Evolutionary conservation across 495 filamentous ascomycete species (phyloP).

Genomic region (Aspergillus asperescens): DNA sequence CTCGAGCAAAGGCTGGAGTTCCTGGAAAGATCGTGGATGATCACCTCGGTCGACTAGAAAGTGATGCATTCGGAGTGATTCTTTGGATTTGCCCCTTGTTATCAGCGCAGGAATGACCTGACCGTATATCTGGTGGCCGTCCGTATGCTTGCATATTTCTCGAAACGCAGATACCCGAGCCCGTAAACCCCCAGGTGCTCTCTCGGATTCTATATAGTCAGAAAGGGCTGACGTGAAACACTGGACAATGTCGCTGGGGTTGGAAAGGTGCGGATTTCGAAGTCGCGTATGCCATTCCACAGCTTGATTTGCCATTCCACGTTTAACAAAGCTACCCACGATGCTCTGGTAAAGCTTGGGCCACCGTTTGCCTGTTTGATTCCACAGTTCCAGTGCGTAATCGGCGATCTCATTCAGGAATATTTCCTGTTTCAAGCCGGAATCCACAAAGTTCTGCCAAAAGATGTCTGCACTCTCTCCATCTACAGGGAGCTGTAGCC

Average conservation of each 20-base stretch:
- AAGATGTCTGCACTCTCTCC: conserved; percentile 48
- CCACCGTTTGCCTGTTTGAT: conserved; percentile 41
- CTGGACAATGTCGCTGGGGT: conserved; percentile 32
- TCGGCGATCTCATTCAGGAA: conserved; percentile 46
- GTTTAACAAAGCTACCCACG: conserved; percentile 42
- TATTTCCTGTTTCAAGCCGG: conserved; percentile 41
- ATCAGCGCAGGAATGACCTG: conserved; percentile 54
- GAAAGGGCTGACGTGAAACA: conserved; percentile 29
- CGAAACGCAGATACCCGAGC: conserved; percentile 39
- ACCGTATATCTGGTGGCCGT: conserved; percentile 54
- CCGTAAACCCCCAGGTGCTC: conserved; percentile 4
- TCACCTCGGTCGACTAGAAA: conserved; percentile 47
- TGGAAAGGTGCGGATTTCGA: conserved; percentile 26
- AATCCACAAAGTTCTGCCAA: conserved; percentile 51
- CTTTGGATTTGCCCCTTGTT: conserved; percentile 37
- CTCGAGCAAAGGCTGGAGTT: conserved; percentile 39
- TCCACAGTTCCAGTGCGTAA: conserved; percentile 52
- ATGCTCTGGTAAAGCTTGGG: conserved; percentile 44
- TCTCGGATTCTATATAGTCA: not conserved
- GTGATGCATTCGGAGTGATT: conserved; percentile 58
- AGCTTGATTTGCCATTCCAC: conserved; percentile 29
- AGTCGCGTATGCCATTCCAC: conserved; percentile 47
- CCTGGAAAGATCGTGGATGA: conserved; percentile 36
- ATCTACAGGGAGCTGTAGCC: conserved; percentile 39
- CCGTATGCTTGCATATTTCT: conserved; percentile 38